Conservation (phyloP, 2,329 filamentous ascomycete species). For the Pestalotiopsis fici region DNA sequence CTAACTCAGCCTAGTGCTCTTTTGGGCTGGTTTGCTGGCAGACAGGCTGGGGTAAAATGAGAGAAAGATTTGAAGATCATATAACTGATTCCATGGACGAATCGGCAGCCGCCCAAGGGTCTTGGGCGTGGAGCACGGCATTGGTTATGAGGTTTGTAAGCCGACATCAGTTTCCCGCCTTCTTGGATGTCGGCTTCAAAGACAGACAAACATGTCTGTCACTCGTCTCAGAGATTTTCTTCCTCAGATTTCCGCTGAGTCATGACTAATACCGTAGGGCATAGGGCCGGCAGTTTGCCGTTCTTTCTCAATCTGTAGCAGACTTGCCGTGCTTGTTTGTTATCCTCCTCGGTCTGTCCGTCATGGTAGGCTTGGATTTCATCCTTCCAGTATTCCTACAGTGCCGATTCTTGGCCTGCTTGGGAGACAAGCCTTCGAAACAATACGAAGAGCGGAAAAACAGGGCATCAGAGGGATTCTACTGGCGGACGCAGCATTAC, state of each 20-base stretch:
- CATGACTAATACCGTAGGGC: not conserved
- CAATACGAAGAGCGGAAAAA: not conserved
- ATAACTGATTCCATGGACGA: not conserved
- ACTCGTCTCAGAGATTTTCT: not conserved
- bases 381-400: not conserved
- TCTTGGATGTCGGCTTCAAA: not conserved
- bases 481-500: not conserved
- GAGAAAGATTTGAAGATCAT: not conserved
- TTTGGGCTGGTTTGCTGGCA: not conserved
- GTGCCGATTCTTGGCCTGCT: too few relatives aligned
- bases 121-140: not conserved
- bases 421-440: not conserved
- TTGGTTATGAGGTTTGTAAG: not conserved
- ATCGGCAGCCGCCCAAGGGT: not conserved
- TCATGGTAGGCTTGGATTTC: not conserved
- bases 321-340: not conserved
- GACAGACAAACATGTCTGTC: not conserved
- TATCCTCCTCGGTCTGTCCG: not conserved
- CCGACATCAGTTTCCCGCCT: not conserved
- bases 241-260: not conserved
- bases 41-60: not conserved
- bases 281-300: not conserved
- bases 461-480: not conserved
- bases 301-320: not conserved
- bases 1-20: not conserved